Evolutionary conservation across 495 filamentous ascomycete genomes (phyloP), one percentile per base, ranked within the genome.

Genomic region (Achaetomiella virescens): DNA sequence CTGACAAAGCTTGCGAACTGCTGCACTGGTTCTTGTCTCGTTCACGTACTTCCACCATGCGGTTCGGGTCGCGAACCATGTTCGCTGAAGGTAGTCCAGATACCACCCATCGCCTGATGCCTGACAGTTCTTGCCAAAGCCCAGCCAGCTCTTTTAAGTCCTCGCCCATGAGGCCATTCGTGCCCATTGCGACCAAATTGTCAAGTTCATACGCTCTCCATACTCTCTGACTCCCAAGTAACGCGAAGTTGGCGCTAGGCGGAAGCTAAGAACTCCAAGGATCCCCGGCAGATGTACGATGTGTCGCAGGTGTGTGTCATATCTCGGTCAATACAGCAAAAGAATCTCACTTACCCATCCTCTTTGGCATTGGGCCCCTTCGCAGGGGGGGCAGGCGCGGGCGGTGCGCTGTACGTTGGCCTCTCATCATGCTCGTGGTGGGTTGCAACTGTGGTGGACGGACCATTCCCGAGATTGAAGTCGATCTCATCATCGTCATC

Each of bases 311-410:
- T 36, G 48, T 21, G 35, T 53, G 47, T 60, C 59, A 66, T 48
- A 22, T 48, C 33, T 46, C 37, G 55, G 31, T 33, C 57, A 57
- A 58, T 55, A 68, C 61, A 67, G 63, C 12, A 38, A 52, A 60
- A 61, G 54, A 66, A 63, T 68, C 62, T 46, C 18, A 91, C 95
- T 96, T 86, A 98, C 93, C 93, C 93, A 69, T 98, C 93, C 83
- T 98, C 93, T 73, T 97, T 97, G 48, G 95, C 90, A 62, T 89
- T 72, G 65, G 88, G 66, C 70, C 84, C 65, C 66, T 73, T 68
- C 24, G 65, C 57, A n/a, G 66, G 57, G 8, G 60, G 29, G 1
- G 57, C 45, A 10, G 59, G 48, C 11, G 54, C 48, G 9, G 64
- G 58, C 0, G 66, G 55, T 1, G 64, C 62, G 42, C 68, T 67